phyloP scores from a whole-genome alignment of 148 eudicot species.

The Heliosperma pusillum region DNA sequence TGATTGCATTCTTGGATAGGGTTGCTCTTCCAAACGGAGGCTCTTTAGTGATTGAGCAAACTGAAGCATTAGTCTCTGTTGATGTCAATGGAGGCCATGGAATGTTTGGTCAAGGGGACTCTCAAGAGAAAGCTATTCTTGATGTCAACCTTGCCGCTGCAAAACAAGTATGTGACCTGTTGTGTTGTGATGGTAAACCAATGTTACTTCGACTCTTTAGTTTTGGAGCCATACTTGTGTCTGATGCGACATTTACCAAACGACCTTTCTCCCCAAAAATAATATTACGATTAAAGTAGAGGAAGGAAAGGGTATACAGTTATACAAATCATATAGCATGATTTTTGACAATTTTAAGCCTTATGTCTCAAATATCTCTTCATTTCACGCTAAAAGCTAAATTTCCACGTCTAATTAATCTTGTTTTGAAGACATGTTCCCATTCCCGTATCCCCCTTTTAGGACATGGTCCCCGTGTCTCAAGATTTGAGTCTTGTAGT shows the following conservation, averaged over 20 bases:
- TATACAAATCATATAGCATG: too few species aligned
- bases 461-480: too few species aligned
- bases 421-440: too few species aligned
- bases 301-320: too few species aligned
- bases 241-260: neutral
- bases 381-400: too few species aligned
- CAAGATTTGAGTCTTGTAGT: too few species aligned
- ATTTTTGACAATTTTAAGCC: too few species aligned
- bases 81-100: constrained; percentile 95
- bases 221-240: neutral
- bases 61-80: constrained; percentile 92
- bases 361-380: too few species aligned
- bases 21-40: constrained; percentile 86
- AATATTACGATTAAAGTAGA: too few species aligned
- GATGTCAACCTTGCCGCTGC: constrained; percentile 97
- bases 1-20: constrained; percentile 39
- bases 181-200: neutral
- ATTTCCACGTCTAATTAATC: too few species aligned
- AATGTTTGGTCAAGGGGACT: constrained; percentile 83
- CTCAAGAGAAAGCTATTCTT: constrained; percentile 88
- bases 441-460: too few species aligned
- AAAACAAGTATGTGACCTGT: constrained; percentile 58
- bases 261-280: too few species aligned
- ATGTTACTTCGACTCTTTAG: neutral
- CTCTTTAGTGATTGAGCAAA: constrained; percentile 89